A percentile compares a stretch with the other conserved stretches of the same genome.
phyloP scores from a whole-genome alignment of 2,329 filamentous ascomycete species.

The Monilinia vaccinii-corymbosi region DNA sequence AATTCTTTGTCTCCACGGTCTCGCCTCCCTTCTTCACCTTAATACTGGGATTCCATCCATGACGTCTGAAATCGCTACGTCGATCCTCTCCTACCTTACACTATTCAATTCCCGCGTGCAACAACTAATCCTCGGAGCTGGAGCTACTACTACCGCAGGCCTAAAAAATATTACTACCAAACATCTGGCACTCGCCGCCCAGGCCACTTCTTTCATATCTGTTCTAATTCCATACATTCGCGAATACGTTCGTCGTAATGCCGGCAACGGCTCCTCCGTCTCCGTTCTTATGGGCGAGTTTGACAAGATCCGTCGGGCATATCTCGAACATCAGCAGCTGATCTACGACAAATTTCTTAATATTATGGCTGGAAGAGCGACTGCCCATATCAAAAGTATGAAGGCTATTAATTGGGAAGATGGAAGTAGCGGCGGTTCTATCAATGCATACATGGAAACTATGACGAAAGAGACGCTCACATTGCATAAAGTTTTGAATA shows the following conservation, averaged over 20 bases:
- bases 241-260: conserved; percentile 79
- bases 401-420: conserved; percentile 56
- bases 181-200: conserved; percentile 84
- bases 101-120: conserved; percentile 93
- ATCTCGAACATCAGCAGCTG: conserved; percentile 59
- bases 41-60: conserved; percentile 81
- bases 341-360: conserved; percentile 68
- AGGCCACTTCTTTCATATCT: conserved; percentile 80
- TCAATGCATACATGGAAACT: conserved; percentile 60
- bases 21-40: conserved; percentile 75
- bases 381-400: conserved; percentile 53
- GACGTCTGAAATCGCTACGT: conserved; percentile 70
- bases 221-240: conserved; percentile 81
- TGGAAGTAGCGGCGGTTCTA: conserved; percentile 25
- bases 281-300: conserved; percentile 43
- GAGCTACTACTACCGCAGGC: conserved; percentile 79
- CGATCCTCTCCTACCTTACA: conserved; percentile 77
- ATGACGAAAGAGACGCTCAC: conserved; percentile 62
- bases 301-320: conserved; percentile 24
- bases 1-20: conserved; percentile 68
- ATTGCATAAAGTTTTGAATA: conserved; percentile 58
- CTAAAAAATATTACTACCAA: conserved; percentile 95
- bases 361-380: conserved; percentile 58
- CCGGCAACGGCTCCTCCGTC: conserved; percentile 39
- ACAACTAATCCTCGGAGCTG: conserved; percentile 92